A percentile compares a stretch with the other conserved stretches of the same genome.
Conservation (phyloP, 1,139 yeast species). For the Blastobotrys arbuscula region DNA sequence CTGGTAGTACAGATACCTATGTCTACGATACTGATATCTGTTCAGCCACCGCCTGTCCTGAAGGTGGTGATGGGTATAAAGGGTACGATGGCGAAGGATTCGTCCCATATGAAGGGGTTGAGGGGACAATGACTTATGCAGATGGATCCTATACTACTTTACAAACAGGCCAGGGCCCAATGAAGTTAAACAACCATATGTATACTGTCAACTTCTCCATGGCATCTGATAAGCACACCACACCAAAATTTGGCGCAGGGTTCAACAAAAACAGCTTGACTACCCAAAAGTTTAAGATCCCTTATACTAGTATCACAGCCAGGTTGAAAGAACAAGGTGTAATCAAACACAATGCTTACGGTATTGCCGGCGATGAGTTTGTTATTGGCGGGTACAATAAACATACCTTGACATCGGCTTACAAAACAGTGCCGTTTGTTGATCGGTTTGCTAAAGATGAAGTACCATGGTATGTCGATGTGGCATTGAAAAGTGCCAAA, state of each 20-base stretch:
- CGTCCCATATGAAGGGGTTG: background rate
- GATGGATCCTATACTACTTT: background rate
- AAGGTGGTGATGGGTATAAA: constrained; percentile 3
- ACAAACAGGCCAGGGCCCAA: background rate
- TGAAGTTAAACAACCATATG: background rate
- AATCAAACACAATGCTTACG: constrained; percentile 4
- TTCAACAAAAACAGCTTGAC: no score
- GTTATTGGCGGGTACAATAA: constrained; percentile 8
- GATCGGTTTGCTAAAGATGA: background rate
- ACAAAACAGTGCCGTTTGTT: background rate
- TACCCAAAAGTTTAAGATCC: no score
- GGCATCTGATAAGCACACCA: background rate
- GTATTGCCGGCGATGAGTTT: constrained; percentile 3
- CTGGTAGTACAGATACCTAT: constrained; percentile 6
- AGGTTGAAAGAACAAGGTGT: background rate
- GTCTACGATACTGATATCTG: background rate
- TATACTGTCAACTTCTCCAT: background rate
- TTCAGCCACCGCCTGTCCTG: background rate
- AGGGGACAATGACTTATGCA: background rate
- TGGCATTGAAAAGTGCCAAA: background rate
- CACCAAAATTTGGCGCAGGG: background rate
- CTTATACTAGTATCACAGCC: no score
- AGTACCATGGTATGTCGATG: background rate
- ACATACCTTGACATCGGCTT: background rate
- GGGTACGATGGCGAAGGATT: background rate